Evolutionary conservation across 306 rosid species (phyloP), one percentile per base, ranked within the genome.

Genomic region (Malus fusca): DNA sequence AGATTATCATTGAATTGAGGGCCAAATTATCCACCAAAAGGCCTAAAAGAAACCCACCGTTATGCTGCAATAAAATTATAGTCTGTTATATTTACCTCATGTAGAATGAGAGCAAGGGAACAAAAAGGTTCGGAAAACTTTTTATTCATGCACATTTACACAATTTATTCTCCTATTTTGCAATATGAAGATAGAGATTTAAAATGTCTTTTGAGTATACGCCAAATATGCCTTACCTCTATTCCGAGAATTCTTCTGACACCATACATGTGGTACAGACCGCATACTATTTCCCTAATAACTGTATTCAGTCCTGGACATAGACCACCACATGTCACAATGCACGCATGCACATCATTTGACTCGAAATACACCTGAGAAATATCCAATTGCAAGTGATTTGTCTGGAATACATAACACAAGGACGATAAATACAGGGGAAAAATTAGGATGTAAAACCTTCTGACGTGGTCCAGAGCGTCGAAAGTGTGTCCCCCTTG

Each of bases 241-340:
- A 85, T 85, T 22, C 89, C 92, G 56, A 80, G 76, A 76, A 86
- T 80, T 62, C 58, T 80, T 76, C 67, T 71, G 44, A 88, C 88
- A 23, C 85, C 88, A 68, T 84, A 88, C 92, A 88, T 88, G 75
- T 86, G 23, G 81, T 88, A 61, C 52, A 86, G 78, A n/a, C 88
- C 88, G n/a, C 90, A 82, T 25, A 86, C 88, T 62, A 88, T 71
- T 85, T 86, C 92, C 65, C 92, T 88, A 21, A 80, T 85, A 22
- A 85, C 88, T 43, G 88, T 85, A 66, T 88, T 88, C 21, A 86
- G 84, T 51, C 90, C 90, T 6, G 90, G 90, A 44, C 92, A 88
- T 43, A 86, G 74, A 35, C 92, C 87, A 56, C 92, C 92, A 21
- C 90, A 85, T 71, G 92, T 88, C 61, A 88, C 92, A 40, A 88